A percentile compares a stretch with the other conserved stretches of the same genome.
phyloP scores from a whole-genome alignment of 192 early-diverging fungal species.

The Umbelopsis isabellina region DNA sequence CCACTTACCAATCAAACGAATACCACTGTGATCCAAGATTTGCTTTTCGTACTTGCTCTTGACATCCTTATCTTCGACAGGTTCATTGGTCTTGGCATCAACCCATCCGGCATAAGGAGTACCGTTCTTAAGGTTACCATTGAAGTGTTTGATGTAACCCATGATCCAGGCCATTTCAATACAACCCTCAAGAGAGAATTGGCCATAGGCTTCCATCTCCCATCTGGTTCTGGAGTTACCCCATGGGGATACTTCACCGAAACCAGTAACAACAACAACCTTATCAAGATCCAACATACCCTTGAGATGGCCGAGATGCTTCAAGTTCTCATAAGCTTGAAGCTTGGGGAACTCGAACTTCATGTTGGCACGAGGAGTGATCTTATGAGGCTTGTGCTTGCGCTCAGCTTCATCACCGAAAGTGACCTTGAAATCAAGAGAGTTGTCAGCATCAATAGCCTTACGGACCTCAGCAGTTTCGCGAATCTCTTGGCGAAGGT shows the following conservation, averaged over 20 bases:
- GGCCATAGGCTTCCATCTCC: constrained; percentile 93
- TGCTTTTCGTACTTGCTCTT: constrained; percentile 89
- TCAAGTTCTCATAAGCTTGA: constrained; percentile 62
- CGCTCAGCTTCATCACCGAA: constrained; percentile 73
- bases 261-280: constrained; percentile 91
- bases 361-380: constrained; percentile 88
- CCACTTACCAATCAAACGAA: constrained; percentile 75
- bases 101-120: constrained; percentile 90
- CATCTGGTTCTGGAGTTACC: constrained; percentile 92
- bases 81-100: constrained; percentile 82
- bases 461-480: constrained; percentile 88
- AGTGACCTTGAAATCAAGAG: constrained; percentile 78
- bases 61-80: constrained; percentile 84
- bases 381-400: constrained; percentile 58
- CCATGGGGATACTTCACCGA: constrained; percentile 92
- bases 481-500: constrained; percentile 75
- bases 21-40: constrained; percentile 90
- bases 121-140: constrained; percentile 79
- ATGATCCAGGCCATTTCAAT: constrained; percentile 99
- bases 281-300: constrained; percentile 91
- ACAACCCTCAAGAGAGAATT: constrained; percentile 88
- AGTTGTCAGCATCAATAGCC: constrained; percentile 77
- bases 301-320: constrained; percentile 62
- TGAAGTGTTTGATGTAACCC: constrained; percentile 90
- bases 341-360: constrained; percentile 81